Base-by-base conservation (phyloP, 192 early-diverging fungal genomes). In the Podila horticola region DNA sequence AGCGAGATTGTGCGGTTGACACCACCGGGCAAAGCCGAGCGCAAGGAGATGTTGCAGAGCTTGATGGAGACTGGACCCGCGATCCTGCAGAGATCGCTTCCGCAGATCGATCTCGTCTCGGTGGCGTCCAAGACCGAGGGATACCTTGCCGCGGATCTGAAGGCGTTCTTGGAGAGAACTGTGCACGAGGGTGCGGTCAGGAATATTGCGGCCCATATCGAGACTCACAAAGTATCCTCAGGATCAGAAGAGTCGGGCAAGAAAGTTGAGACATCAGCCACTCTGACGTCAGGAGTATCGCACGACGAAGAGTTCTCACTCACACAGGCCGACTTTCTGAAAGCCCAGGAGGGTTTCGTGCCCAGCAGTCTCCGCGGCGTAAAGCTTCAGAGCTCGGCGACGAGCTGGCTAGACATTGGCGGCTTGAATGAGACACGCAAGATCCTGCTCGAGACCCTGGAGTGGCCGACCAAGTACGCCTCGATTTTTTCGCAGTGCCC, bases 401-500 rank as follows among this genome's bases (percentile, higher is more conserved):
- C 95, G 1, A 86, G 87, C 29, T 98, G 97, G 97, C 65, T 87
- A 15, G 95, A 97, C 79, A 97, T 98, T 79, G 97, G 97, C 36
- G 92, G 95, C 15, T 75, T 99, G 65, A 86, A 90, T 22, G 93
- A 93, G 55, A 92, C 97, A 0, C 91, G 95, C 52, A 88, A 90
- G 24, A 89, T 91, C 52, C 74, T 99, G 67, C 74, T 95, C 5
- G 96, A 99, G 73, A 99, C 98, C 0, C 77, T 99, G 11, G 95
- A 98, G 84, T 97, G 96, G 91, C 98, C 98, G 0, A 95, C 95
- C 0, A 93, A 93, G 74, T 99, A 98, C 77, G 94, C 95, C 3
- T 85, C 91, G 0, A 93, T 99, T 36, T 99, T 97, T 85, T 92
- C 92, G 13, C 92, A 90, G 64, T 95, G 93, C 72, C 92, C 96